Evolutionary conservation across 2,329 filamentous ascomycete species (phyloP), one percentile per base, ranked within the genome.

Genomic region (Fusarium mexicanum): DNA sequence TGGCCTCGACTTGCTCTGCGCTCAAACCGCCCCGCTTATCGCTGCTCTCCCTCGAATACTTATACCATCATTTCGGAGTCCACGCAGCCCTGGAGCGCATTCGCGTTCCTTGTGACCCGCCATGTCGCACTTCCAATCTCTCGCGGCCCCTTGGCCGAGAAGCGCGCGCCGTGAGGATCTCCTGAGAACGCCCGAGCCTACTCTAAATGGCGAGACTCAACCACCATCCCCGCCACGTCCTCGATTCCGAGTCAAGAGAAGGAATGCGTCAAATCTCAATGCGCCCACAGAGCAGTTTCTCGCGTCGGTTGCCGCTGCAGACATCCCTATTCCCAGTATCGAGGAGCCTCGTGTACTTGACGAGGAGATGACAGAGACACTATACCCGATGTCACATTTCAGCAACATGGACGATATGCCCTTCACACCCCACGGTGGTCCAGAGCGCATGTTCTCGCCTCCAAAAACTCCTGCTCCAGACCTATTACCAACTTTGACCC

Each of bases 201-300:
- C 79, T 62, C 72, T 81, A 33, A 76, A 79, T 35, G 78, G 79
- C 44, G 74, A 81, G 29, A 79, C 80, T 47, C 83, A 83, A 64
- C 83, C 84, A 14, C 86, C 87, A 17, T 87, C 86, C 43, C 85
- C 88, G 33, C 87, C 86, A 48, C 85, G 87, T 76, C 87, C 86
- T 69, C 87, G 87, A 61, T 84, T 91, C 75, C 86, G 85, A 72
- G 80, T 91, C 68, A 89, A 89, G 80, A 86, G 87, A 76, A 88
- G 89, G 75, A 85, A 86, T 76, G 85, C 85, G 43, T 86, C 88
- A 48, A 85, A 86, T 64, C 83, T 89, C 17, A 81, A 85, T 67
- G 89, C 89, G 43, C 89, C 90, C 5, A 92, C 90, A 3, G 86
- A 91, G 77, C 89, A 92, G 58, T 92, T 92, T 77, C 86, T 92